These are phyloP conservation scores for Cenchrus americanus DNA, from an alignment of 176 grass and related monocot genomes.

Conservation along the genomic window DNA sequence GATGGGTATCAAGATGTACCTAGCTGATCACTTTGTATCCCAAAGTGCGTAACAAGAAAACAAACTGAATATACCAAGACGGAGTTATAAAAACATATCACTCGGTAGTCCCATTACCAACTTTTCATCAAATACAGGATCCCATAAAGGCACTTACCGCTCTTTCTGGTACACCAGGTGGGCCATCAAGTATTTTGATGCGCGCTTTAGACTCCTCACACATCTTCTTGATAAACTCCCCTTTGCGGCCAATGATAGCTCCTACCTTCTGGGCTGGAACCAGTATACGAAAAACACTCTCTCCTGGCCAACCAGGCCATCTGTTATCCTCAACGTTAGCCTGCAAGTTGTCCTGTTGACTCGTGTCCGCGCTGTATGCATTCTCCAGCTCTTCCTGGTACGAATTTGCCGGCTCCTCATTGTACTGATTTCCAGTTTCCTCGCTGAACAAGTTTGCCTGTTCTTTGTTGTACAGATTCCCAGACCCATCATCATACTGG, in stretches of 20 bases:
- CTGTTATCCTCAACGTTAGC: conserved; percentile 54
- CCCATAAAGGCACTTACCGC: conserved; percentile 64
- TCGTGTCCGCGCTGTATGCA: conserved; percentile 43
- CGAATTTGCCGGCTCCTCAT: conserved; percentile 32
- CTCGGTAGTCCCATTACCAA: not conserved
- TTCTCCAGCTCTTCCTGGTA: conserved; percentile 39
- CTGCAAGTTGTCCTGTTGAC: conserved; percentile 17
- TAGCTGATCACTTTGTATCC: not conserved
- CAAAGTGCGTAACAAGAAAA: not conserved
- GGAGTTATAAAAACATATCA: not conserved
- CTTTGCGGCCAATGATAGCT: conserved; percentile 93
- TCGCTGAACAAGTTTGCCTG: conserved; percentile 31
- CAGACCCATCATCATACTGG: conserved; percentile 29
- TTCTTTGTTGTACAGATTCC: conserved; percentile 27
- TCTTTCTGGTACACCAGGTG: conserved; percentile 82
- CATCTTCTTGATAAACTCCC: conserved; percentile 93
- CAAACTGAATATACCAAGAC: not conserved
- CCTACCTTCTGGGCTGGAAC: conserved; percentile 88
- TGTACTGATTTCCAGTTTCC: conserved; percentile 40
- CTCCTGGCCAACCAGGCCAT: conserved; percentile 94
- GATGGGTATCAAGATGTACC: not conserved
- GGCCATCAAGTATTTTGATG: conserved; percentile 90
- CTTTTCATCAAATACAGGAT: not conserved
- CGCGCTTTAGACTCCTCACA: conserved; percentile 86
- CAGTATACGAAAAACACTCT: conserved; percentile 87